Evolutionary conservation across 768 basidiomycete species (phyloP), one percentile per base, ranked within the genome.

Genomic region (Kwoniella dendrophila): DNA sequence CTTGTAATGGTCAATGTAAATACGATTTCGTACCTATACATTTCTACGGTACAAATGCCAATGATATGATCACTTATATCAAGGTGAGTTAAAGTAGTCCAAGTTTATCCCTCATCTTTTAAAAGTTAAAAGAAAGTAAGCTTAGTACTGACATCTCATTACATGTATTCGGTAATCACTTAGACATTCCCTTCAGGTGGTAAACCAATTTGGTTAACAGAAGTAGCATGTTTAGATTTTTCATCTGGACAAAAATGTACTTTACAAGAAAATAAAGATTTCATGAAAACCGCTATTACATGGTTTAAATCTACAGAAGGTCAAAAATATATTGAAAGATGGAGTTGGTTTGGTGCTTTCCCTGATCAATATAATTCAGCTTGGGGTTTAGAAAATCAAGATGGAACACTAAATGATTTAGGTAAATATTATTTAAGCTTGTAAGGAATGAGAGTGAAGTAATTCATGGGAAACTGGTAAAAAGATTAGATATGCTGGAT

Each of bases 1-100:
- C 71, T 10, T 76, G 75, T 59, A 70, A 53, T 10, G 72, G 73
- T 10, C 44, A 58, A 12, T 76, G 75, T 49, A 49, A 65, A 48
- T 74, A 63, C 59, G 75, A 74, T 47, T 74, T 76, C 43, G 50
- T 74, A 22, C 71, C 75, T 3, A 66, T 72, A 30, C 75, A 76
- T 43, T 76, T 68, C 48, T 76, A 76, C 56, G 75, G 75, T 49
- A 72, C 66, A 26, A 56, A 70, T 29, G 73, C 68, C 3, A 36
- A 60, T 26, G 69, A 64, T 18, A 32, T 72, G 29, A 70, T 69
- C 52, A 33, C 53, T 6, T 66, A 69, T 53, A 56, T 59, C 63
- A 62, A 67, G 48, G 66, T 66, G 62, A 50, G 67, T 58, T 10
- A 8, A 14, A 20, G 6, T 8, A 6, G 5, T 43, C 11, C 18